Base-by-base conservation (phyloP, 2,329 filamentous ascomycete species). In the Sporothrix curviconia region DNA sequence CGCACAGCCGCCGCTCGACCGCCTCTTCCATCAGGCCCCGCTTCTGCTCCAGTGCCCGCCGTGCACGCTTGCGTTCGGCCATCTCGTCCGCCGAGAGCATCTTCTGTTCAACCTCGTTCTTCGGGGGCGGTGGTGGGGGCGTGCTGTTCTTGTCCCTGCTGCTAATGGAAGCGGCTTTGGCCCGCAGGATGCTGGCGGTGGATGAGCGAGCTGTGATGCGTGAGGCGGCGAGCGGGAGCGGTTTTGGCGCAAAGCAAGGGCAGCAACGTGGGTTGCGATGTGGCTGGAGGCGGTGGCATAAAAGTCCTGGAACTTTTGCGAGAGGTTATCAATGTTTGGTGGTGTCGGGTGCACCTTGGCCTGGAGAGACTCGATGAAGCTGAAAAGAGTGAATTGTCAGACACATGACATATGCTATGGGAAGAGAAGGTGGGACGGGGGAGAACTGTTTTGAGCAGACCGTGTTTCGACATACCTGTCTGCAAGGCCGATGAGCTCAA, bases 51-150 rank as follows among this genome's bases (percentile, higher is more conserved):
- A 96, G 76, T 6, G 86, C 77, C 66, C 84, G 89, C 57, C 91
- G 82, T 28, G 89, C 88, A 64, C 84, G 87, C 70, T 92, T 91
- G 62, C 87, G 82, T 61, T 91, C 84, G 0, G 86, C 83, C 47
- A 96, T 84, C 70, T 99, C 94, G 4, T 90, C 84, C 0, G 87
- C 78, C 3, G 94, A 96, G 60, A 97, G 82, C 90, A 99, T 95
- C 71, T 94, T 90, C 66, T 91, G 90, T 46, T 81, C 77, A 1
- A 71, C 53, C 30, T 79, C 78, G 64, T 72, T 57, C 69, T 74
- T 74, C 19, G 54, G 37, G 7, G 57, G 39, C 4, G 43, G 22
- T 12, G 58, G 57, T 19, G 71, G 72, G 54, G 68, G 64, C 15
- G 64, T 61, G 66, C 78, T 78, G 59, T 71, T 63, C 66, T 78